Base-by-base conservation (phyloP, 495 filamentous ascomycete genomes). In the Podospora australis region DNA sequence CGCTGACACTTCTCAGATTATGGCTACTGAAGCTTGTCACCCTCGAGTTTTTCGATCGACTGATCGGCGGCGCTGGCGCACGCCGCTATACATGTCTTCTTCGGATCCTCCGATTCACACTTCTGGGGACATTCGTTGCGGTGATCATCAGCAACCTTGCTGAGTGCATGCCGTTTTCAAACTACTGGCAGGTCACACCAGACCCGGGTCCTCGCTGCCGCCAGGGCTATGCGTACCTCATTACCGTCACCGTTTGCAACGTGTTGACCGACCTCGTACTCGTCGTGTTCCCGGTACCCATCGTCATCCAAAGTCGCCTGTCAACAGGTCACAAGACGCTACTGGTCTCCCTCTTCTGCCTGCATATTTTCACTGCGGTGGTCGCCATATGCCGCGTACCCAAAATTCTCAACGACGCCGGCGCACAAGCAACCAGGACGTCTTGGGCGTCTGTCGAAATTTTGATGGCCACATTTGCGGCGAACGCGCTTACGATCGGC, bases 11-110 rank as follows among this genome's bases (percentile, higher is more conserved):
- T 11, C 20, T 1, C 56, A 92, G 90, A 58, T 83, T 96, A 50
- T 98, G 91, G 91, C 84, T 80, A 23, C 80, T 90, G 58, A 97
- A 96, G 65, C 76, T 83, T 58, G 88, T 87, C 32, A 86, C 95
- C 36, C 87, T 86, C 49, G 86, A 90, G 58, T 96, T 95, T 60
- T 82, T 96, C 52, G 84, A 83, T 57, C 82, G 90, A 19, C 77
- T 97, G 16, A 83, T 76, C 25, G 64, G 57, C 14, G 71, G 13
- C 2, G 79, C 21, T 84, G 86, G 86, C 78, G 81, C 44, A 66
- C 70, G 20, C 77, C 80, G n/a, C 4, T 85, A 90, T 51, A 75
- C 80, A 19, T 52, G 74, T 2, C 80, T 79, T 14, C 70, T 97
- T 1, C 73, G 75, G 47, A 70, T 76, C 46, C 82, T 94, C 49